Conservation (phyloP, 345 rosid genomes). For the Zanthoxylum bungeanum region DNA sequence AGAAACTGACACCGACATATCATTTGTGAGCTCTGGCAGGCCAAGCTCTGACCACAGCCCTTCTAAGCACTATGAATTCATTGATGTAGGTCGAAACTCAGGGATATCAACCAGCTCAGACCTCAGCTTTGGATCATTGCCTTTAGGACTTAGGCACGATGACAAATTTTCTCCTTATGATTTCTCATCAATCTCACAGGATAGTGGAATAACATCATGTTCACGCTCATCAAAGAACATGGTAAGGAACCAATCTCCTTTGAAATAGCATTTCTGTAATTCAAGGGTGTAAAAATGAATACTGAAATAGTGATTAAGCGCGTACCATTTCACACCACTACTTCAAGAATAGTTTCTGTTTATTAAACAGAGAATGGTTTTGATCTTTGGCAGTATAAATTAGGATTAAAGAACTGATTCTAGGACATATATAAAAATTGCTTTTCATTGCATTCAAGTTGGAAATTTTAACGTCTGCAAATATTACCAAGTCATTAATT, state of each 20-base stretch:
- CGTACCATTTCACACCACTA: too few species aligned
- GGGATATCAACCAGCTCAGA: slow-evolving; percentile 59
- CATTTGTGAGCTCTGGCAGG: slow-evolving; percentile 80
- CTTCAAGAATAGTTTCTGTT: too few species aligned
- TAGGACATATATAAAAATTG: too few species aligned
- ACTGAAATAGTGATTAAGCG: too few species aligned
- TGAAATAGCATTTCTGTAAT: background rate
- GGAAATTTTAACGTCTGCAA: too few species aligned
- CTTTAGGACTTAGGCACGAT: slow-evolving; percentile 40
- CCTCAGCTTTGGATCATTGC: slow-evolving; percentile 55
- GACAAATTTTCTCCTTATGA: slow-evolving; percentile 43
- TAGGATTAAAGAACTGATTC: too few species aligned
- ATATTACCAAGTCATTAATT: too few species aligned
- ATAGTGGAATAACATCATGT: slow-evolving; percentile 52
- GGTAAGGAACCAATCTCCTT: slow-evolving; percentile 33
- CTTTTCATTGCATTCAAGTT: too few species aligned
- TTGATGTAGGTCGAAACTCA: slow-evolving; percentile 40
- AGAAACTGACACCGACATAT: slow-evolving; percentile 68
- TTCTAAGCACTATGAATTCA: slow-evolving; percentile 44
- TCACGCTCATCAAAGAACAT: slow-evolving; percentile 54
- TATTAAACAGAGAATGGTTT: too few species aligned
- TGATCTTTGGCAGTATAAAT: too few species aligned
- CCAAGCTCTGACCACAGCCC: slow-evolving; percentile 60
- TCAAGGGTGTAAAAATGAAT: background rate
- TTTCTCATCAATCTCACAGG: slow-evolving; percentile 52